Percentiles rank a stretch among this genome's conserved stretches.
Evolutionary conservation across 1,284 basidiomycete species (phyloP).

Genomic region (Athelia psychrophila): DNA sequence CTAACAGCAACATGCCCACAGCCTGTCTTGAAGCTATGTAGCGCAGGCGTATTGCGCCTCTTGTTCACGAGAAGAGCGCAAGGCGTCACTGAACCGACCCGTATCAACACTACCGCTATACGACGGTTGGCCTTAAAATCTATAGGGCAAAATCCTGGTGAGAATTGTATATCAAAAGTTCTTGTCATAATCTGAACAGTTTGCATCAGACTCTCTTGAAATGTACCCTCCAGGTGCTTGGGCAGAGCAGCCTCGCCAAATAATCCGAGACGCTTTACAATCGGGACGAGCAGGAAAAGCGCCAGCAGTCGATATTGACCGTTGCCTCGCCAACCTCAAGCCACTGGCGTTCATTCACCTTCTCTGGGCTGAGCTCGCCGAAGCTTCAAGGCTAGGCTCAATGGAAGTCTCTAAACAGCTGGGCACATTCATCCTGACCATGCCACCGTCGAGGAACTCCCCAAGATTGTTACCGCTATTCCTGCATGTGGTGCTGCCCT

Average conservation of each 20-base stretch:
- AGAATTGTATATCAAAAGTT: too few species aligned
- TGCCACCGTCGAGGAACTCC: constrained; percentile 39
- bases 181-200: too few species aligned
- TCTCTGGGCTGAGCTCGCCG: constrained; percentile 61
- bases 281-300: constrained; percentile 57
- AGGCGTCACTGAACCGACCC: constrained; percentile 23
- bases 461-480: constrained; percentile 73
- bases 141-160: constrained; percentile 30
- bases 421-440: constrained; percentile 62
- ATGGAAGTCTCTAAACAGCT: constrained; percentile 58
- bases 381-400: constrained; percentile 49
- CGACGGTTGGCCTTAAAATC: constrained; percentile 40
- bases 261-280: constrained; percentile 52
- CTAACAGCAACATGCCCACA: constrained; percentile 60
- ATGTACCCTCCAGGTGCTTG: constrained; percentile 26
- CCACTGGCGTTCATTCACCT: constrained; percentile 58
- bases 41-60: constrained; percentile 50
- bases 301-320: constrained; percentile 59
- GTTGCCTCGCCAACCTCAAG: constrained; percentile 52
- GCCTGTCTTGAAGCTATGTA: constrained; percentile 62
- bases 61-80: constrained; percentile 38
- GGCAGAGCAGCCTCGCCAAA: constrained; percentile 45
- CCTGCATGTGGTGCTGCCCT: constrained; percentile 59
- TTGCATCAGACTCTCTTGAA: constrained; percentile 10
- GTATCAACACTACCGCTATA: constrained; percentile 39